Base-by-base conservation (phyloP, 306 rosid genomes). In the Betula pendula region DNA sequence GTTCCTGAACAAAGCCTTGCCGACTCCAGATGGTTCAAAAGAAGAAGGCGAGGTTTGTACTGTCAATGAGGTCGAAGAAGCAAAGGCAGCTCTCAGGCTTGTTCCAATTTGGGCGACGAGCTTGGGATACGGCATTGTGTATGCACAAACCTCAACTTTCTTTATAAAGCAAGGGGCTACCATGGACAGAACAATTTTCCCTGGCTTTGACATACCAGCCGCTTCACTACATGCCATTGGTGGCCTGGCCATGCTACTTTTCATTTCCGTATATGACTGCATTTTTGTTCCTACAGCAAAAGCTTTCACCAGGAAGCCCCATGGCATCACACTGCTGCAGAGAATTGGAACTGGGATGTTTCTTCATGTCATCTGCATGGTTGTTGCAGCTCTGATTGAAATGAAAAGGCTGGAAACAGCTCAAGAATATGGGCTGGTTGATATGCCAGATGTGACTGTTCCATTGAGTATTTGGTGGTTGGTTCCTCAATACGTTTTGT, bases 401-500 rank as follows among this genome's bases (percentile, higher is more conserved):
- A 83, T 44, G 20, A 87, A 75, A 73, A 87, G 97, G 78, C 85
- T 90, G 14, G 45, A 80, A 81, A 89, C 74, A 38, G 97, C 91
- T 42, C 17, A 40, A 75, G 89, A 90, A 56, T 74, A 76, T 75
- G 90, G 80, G 12, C 81, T 89, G 45, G 77, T 90, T 66, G 89
- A 90, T 77, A 65, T 19, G 51, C 90, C 97, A 2, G 75, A 80
- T 62, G 83, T 68, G 59, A 90, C 82, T 0, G 29, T 90, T 70
- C 96, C 92, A 12, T 84, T 92, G 91, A 90, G 91, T 65, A 70
- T 92, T 45, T 86, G 92, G 93, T 90, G 97, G 94, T 68, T 92
- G 82, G 68, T 77, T 83, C 96, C 94, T 45, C 96, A 90, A 38
- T 90, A 88, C 52, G 68, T 84, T 22, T 70, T 92, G 75, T 74